Conservation (phyloP, 2,329 filamentous ascomycete species). For the Aspergillus phoenicis region DNA sequence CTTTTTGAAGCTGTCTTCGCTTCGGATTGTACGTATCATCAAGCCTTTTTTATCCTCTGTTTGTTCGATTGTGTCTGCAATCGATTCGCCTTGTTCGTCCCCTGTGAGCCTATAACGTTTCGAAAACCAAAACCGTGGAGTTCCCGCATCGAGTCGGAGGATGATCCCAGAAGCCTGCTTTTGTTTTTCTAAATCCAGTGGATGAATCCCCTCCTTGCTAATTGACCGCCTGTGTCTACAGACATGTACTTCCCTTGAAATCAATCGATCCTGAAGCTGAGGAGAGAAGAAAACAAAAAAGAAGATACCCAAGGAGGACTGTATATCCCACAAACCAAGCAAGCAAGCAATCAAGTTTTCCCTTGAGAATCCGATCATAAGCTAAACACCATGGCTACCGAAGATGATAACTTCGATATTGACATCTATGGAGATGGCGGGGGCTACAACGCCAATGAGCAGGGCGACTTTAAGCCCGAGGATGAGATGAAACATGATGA, state of each 20-base stretch:
- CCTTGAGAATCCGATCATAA: conserved; percentile 30
- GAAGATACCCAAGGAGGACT: conserved; percentile 29
- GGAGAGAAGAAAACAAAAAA: conserved; percentile 7
- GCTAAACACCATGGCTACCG: conserved; percentile 51
- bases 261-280: conserved; percentile 30
- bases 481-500: conserved; percentile 41
- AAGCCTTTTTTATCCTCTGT: conserved; percentile 24
- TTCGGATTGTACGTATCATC: conserved; percentile 47
- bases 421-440: conserved; percentile 68
- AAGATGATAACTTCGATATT: conserved; percentile 71
- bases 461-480: conserved; percentile 46
- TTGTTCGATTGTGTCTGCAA: conserved; percentile 21
- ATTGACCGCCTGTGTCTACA: conserved; percentile 41
- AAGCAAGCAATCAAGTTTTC: conserved; percentile 34
- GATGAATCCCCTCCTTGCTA: conserved; percentile 38
- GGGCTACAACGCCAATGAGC: conserved; percentile 47
- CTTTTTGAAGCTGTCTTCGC: conserved; percentile 28
- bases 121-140: neutral
- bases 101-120: neutral
- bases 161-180: neutral
- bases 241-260: conserved; percentile 48
- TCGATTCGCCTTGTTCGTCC: conserved; percentile 4
- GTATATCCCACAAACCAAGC: conserved; percentile 39
- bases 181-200: conserved; percentile 10
- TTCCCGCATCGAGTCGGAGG: too few relatives aligned